Evolutionary conservation across 805 yeast genomes (phyloP).

Genomic region (Starmerella gropengiesseri): DNA sequence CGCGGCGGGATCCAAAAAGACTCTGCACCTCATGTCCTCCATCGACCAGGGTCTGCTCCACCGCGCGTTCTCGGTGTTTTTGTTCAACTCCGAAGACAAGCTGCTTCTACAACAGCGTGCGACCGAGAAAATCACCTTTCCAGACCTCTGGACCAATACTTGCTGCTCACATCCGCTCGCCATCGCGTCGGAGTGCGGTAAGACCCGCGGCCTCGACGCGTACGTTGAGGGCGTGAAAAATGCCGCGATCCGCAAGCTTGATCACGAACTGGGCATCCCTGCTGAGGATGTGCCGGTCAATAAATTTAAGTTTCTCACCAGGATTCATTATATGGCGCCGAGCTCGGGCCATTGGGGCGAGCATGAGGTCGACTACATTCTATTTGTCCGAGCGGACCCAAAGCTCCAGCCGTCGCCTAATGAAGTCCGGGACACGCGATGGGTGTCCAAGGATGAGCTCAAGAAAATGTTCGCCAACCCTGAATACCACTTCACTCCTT

Average conservation of each 20-base stretch:
- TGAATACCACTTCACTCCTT: conserved; percentile 76
- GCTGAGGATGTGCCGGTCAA: conserved; percentile 48
- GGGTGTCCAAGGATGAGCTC: conserved; percentile 59
- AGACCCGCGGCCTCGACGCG: conserved; percentile 35
- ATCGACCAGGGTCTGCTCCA: conserved; percentile 80
- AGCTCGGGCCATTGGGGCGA: conserved; percentile 85
- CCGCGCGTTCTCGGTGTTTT: conserved; percentile 91
- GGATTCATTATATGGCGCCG: conserved; percentile 88
- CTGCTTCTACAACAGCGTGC: conserved; percentile 91
- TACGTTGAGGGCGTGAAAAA: conserved; percentile 68
- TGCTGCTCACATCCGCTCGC: conserved; percentile 98
- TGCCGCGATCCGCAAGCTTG: conserved; percentile 87
- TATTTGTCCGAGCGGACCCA: conserved; percentile 55
- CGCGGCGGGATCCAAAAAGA: conserved; percentile 89
- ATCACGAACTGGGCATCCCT: conserved; percentile 84
- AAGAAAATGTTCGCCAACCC: conserved; percentile 64
- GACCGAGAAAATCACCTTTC: conserved; percentile 90
- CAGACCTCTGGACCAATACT: conserved; percentile 96
- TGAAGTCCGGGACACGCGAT: conserved; percentile 73
- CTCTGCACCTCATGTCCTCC: conserved; percentile 72
- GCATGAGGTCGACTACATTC: conserved; percentile 92
- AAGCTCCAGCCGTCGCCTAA: conserved; percentile 49
- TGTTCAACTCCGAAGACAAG: conserved; percentile 67
- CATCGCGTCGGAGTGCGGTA: conserved; percentile 67
- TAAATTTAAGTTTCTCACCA: conserved; percentile 69